These are phyloP conservation scores for Monosporascus sp. DNA, from an alignment of 2,329 filamentous ascomycete species.

Conservation along the genomic window DNA sequence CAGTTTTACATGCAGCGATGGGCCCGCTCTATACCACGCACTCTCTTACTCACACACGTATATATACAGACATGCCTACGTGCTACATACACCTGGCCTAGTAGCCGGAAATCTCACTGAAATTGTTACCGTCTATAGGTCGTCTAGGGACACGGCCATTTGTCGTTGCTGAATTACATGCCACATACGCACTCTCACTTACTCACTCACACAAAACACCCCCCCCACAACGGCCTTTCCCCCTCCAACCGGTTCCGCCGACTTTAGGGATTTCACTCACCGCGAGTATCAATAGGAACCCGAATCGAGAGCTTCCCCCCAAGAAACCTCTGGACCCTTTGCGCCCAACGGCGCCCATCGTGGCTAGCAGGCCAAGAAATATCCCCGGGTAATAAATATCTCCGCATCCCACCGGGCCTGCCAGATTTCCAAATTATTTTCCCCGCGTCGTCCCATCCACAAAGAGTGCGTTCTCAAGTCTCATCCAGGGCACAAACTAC, in stretches of 20 bases:
- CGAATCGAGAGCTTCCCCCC: background rate
- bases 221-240: background rate
- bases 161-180: background rate
- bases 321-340: background rate
- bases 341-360: background rate
- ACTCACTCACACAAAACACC: background rate
- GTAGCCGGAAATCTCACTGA: background rate
- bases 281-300: background rate
- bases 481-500: no score
- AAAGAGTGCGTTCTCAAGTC: no score
- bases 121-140: background rate
- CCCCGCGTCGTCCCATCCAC: background rate
- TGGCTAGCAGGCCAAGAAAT: background rate
- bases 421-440: background rate
- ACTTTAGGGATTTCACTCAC: no score
- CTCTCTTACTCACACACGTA: background rate
- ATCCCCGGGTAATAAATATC: background rate
- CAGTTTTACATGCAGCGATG: no score
- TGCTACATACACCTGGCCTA: background rate
- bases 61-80: background rate
- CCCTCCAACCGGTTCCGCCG: background rate
- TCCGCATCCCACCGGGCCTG: background rate
- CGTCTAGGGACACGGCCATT: background rate
- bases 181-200: background rate
- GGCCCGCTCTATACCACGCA: no score